Base-by-base conservation (phyloP, 176 grass and related monocot genomes). In the Aechmea fasciata region DNA sequence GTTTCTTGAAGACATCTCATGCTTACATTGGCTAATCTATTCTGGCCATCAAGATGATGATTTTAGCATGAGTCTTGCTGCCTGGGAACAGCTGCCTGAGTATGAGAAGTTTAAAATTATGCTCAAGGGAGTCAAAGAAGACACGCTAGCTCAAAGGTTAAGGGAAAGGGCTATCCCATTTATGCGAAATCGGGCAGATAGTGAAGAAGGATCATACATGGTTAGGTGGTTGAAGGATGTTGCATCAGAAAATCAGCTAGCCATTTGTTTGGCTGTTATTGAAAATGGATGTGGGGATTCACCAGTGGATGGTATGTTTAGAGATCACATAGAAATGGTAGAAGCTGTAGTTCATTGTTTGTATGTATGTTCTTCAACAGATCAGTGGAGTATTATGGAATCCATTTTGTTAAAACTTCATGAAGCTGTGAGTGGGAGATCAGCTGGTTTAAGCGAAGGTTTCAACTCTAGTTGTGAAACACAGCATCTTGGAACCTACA, bases 71-170 rank as follows among this genome's bases (percentile, higher is more conserved):
- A 84, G 82, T 78, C 79, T 97, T 74, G 47, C 48, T 17, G 77
- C 73, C 13, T 97, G 93, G 93, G 93, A 87, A 81, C 74, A 82
- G 79, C 59, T 92, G 2, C 68, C 79, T 67, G 71, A 92, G 15
- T 97, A 92, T 71, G 89, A 87, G 26, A 97, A 92, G 80, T 97
- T 97, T 49, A 92, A 97, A 80, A 87, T 92, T 68, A 85, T 97
- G 50, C 83, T 97, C 28, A 87, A 79, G 76, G 86, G 86, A 81
- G 84, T 82, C 48, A 92, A 83, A 85, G 81, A 90, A 71, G 93
- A 89, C 52, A 82, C 79, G 65, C 65, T 90, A 66, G 50, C 87
- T 70, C 84, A 85, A 83, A 81, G 73, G 64, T 64, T 97, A 74
- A 63, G 77, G 62, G 93, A 92, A 83, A 85, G 78, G 28, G 93